Evolutionary conservation across 495 filamentous ascomycete genomes (phyloP).

Genomic region (Lepidopterella palustris): DNA sequence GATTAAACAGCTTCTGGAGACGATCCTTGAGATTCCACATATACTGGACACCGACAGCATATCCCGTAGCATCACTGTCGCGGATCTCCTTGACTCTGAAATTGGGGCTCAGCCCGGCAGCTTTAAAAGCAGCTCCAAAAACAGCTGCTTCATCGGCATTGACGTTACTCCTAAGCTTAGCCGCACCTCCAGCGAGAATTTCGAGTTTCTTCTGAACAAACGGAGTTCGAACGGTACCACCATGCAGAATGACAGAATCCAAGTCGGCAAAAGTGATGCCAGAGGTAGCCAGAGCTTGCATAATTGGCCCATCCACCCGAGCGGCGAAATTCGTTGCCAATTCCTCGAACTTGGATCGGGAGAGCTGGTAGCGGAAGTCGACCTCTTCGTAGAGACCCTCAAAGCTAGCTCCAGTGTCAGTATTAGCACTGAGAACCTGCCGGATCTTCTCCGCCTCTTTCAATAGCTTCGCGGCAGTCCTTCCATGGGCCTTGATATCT

Average conservation of each 20-base stretch:
- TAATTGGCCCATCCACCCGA: slow-evolving; percentile 61
- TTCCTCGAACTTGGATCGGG: slow-evolving; percentile 74
- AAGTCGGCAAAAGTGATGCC: slow-evolving; percentile 68
- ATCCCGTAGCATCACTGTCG: slow-evolving; percentile 63
- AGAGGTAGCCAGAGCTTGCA: slow-evolving; percentile 67
- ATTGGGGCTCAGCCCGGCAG: slow-evolving; percentile 79
- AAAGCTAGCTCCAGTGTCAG: slow-evolving; percentile 69
- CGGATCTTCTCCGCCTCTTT: slow-evolving; percentile 84
- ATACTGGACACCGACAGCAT: slow-evolving; percentile 68
- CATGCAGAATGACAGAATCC: slow-evolving; percentile 87
- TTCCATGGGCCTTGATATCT: slow-evolving; percentile 66
- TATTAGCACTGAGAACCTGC: slow-evolving; percentile 90
- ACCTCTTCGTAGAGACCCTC: slow-evolving; percentile 86
- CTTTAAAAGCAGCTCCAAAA: slow-evolving; percentile 93
- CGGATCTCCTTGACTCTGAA: slow-evolving; percentile 98
- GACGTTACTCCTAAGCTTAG: slow-evolving; percentile 86
- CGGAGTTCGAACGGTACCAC: slow-evolving; percentile 83
- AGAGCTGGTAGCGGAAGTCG: slow-evolving; percentile 87
- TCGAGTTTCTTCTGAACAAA: slow-evolving; percentile 91
- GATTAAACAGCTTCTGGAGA: slow-evolving; percentile 70
- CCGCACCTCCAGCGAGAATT: slow-evolving; percentile 57
- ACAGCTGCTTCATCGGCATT: slow-evolving; percentile 97
- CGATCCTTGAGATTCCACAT: slow-evolving; percentile 52
- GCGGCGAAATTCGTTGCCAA: slow-evolving; percentile 62
- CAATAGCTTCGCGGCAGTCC: slow-evolving; percentile 78